Evolutionary conservation across 495 filamentous ascomycete species (phyloP), one percentile per base, ranked within the genome.

Genomic region (Massariosphaeria phaeospora): DNA sequence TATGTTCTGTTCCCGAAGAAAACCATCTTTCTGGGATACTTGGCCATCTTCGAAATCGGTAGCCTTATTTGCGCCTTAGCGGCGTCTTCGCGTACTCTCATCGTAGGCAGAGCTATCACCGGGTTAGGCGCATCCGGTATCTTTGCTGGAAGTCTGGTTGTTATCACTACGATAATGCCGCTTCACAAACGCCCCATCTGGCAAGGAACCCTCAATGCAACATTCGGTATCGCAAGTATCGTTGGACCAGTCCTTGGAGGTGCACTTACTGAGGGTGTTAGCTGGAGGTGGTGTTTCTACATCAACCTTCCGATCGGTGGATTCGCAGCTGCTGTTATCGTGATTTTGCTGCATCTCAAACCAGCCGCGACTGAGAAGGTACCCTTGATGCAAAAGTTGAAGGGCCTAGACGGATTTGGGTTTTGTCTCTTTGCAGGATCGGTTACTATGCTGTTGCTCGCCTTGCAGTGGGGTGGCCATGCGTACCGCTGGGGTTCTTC

Each of bases 241-340:
- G 55, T 61, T 24, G 68, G 68, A 11, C 68, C 68, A 0, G 38
- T 70, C n/a, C 52, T 70, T 51, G 68, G 68, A 27, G 68, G 68
- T 18, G 66, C 60, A 7, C 65, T 70, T 29, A 68, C 68, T 2
- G 43, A 63, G 35, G 46, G 76, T 21, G 67, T 79, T 3, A 76
- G 76, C 2, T 93, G 88, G 88, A 71, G 88, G 42, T 91, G 86
- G 87, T 91, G 86, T 61, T 90, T 91, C 69, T 89, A 80, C 63
- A 85, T 85, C 68, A 88, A 88, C 55, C 67, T 72, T 6, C 70
- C 69, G 15, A 31, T 91, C 42, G 85, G 87, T 40, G 84, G 73
- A 23, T 65, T 85, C 15, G 82, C 82, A 4, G 27, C 18, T 11
- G 72, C 82, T 23, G 23, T 78, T 2, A 79, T 82, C 43, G 76